Evolutionary conservation across 2,329 filamentous ascomycete genomes (phyloP).

Genomic region (Monascus ruber): DNA sequence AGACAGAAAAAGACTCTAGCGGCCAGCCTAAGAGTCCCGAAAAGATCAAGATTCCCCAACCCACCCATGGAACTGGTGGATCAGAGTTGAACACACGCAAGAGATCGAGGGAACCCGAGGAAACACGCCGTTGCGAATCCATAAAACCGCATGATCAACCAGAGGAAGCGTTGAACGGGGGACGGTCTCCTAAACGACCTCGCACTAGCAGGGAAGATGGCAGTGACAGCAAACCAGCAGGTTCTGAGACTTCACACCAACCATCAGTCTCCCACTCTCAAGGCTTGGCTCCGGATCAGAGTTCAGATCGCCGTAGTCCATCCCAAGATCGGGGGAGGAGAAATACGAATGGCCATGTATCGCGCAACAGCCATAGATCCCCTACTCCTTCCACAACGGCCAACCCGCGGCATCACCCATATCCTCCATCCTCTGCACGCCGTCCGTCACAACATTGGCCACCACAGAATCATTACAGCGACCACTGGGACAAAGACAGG

Average conservation of each 20-base stretch:
- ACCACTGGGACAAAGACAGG: conserved; percentile 6
- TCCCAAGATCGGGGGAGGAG: conserved; percentile 6
- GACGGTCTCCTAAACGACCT: conserved; percentile 27
- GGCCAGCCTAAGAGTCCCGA: background rate
- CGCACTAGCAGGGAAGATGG: conserved; percentile 10
- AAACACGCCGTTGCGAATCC: conserved; percentile 5
- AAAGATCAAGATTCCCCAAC: background rate
- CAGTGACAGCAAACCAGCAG: background rate
- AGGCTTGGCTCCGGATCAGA: background rate
- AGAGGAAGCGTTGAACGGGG: conserved; percentile 11
- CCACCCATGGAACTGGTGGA: background rate
- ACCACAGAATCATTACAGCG: background rate
- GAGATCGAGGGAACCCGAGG: conserved; percentile 1
- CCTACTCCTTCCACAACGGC: conserved; percentile 5
- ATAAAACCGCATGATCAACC: conserved; percentile 2
- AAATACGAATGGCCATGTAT: conserved; percentile 9
- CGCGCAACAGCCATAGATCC: conserved; percentile 1
- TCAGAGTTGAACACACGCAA: background rate
- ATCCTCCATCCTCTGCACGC: conserved; percentile 9
- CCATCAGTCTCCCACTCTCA: background rate
- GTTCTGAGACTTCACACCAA: conserved; percentile 1
- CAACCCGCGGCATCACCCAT: conserved; percentile 10
- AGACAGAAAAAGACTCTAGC: background rate
- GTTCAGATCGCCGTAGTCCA: conserved; percentile 1
- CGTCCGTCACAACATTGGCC: conserved; percentile 7